Evolutionary conservation across 352 stramenopile species (phyloP), one percentile per base, ranked within the genome.

Genomic region (Globisporangium acanthophoron): DNA sequence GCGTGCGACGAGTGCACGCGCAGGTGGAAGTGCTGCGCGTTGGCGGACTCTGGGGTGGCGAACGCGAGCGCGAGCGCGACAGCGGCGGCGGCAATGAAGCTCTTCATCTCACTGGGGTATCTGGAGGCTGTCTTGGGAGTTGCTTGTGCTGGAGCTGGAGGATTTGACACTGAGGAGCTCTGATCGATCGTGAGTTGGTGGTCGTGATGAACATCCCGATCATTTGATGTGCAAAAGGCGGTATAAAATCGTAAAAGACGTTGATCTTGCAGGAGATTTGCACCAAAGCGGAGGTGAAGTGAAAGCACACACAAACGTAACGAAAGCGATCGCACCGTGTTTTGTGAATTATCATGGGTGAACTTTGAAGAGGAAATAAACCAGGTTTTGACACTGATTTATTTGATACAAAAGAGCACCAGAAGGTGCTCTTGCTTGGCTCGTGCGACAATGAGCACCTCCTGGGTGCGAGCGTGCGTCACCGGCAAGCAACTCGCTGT

Each of bases 11-110:
- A n/a, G 31, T 67, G 59, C 56, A 79, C 54, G 52, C 62, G 65
- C 52, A 83, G 27, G 45, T 73, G 66, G 21, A 84, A 57, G 55
- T 74, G 61, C 37, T 78, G 65, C 8, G 64, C 66, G 40, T 65
- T 41, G 3, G 71, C 61, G 16, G 70, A 44, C 16, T 45, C 58
- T 3, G 64, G 21, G 47, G 62, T 53, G n/a, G 59, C 51, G 21
- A 51, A 60, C 33, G 49, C 31, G 54, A 64, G 33, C 12, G 47
- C 58, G 44, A 59, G 50, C 33, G 52, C 43, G 50, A 59, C 7
- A 3, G 52, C 24, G 13, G 31, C 35, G 41, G 41, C 41, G 41
- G 41, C 41, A 24, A 47, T 16, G 40, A 58, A 53, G 27, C 20
- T 54, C 47, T 63, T 63, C 57, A 57, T 56, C 49, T 51, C 24